phyloP scores from a whole-genome alignment of 2,329 filamentous ascomycete species.

The Colletotrichum sp. region DNA sequence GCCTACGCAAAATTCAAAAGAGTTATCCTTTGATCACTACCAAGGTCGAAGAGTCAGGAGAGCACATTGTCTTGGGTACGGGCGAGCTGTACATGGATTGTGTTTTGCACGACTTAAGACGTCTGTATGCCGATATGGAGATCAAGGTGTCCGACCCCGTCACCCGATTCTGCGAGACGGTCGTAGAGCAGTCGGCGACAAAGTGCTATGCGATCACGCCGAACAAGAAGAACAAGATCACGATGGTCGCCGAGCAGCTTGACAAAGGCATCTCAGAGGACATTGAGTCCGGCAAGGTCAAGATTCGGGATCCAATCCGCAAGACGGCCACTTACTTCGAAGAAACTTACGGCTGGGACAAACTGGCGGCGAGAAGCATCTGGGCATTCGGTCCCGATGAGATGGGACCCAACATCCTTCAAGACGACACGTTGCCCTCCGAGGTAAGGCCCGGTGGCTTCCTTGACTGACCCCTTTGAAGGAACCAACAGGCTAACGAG shows the following conservation, averaged over 20 bases:
- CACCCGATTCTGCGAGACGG: conserved; percentile 96
- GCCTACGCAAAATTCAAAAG: conserved; percentile 95
- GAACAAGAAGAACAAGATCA: conserved; percentile 99
- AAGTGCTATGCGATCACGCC: conserved; percentile 98
- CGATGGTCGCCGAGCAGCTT: conserved; percentile 95
- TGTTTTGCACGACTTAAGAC: conserved; percentile 90
- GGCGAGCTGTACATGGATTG: conserved; percentile 99
- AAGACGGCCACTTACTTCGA: conserved; percentile 98
- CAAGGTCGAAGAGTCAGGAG: conserved; percentile 97
- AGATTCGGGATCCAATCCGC: conserved; percentile 89
- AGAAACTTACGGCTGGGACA: conserved; percentile 95
- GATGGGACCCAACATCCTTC: conserved; percentile 90
- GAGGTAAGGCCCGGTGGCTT: conserved; percentile 60
- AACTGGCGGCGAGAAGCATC: conserved; percentile 91
- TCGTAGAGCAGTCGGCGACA: conserved; percentile 94
- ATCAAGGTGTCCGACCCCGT: conserved; percentile 98
- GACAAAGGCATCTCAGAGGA: conserved; percentile 95
- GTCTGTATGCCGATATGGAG: conserved; percentile 98
- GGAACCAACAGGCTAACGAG: conserved; percentile 11
- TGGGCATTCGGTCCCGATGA: conserved; percentile 99
- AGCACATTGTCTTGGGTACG: conserved; percentile 93
- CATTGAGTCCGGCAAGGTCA: conserved; percentile 89
- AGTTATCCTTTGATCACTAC: conserved; percentile 95
- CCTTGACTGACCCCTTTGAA: not conserved
- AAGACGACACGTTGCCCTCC: conserved; percentile 93